phyloP scores from a whole-genome alignment of 805 yeast species.

The Candida cerambycidarum region DNA sequence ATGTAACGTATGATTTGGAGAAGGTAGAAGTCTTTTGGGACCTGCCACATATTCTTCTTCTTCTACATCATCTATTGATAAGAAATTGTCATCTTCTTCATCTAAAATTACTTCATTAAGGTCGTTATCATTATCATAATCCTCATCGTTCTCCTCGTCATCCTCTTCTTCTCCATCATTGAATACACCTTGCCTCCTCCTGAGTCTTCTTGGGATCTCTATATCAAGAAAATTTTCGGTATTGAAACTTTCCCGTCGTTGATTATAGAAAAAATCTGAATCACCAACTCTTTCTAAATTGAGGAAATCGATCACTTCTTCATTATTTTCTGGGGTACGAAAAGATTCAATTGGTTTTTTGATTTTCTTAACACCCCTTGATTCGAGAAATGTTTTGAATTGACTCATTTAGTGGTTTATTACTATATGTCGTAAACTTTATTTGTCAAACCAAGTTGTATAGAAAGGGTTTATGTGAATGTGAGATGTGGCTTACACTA shows the following conservation, averaged over 20 bases:
- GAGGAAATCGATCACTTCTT: constrained; percentile 19
- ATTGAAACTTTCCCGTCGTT: constrained; percentile 22
- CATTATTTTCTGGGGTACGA: constrained; percentile 4
- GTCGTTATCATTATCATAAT: not conserved
- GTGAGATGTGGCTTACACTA: not conserved
- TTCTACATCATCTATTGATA: not conserved
- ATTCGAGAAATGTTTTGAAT: constrained; percentile 11
- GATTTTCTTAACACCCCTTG: constrained; percentile 12
- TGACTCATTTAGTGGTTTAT: constrained; percentile 1
- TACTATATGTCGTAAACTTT: too few species aligned
- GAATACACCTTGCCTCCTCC: not conserved
- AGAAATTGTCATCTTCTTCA: not conserved
- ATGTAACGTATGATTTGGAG: not conserved
- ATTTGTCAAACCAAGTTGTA: too few species aligned
- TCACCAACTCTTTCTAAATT: constrained; percentile 20
- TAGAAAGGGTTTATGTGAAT: not conserved
- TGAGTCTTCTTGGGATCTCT: not conserved
- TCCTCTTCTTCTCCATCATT: constrained; percentile 3
- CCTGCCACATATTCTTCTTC: not conserved
- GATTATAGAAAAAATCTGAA: constrained; percentile 24
- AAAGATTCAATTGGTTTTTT: constrained; percentile 1
- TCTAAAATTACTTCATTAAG: not conserved
- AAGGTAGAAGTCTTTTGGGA: not conserved
- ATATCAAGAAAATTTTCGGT: not conserved
- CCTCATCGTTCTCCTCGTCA: not conserved